Evolutionary conservation across 78 protist genomes (phyloP).

Genomic region (Dictyostelium firmibasis): DNA sequence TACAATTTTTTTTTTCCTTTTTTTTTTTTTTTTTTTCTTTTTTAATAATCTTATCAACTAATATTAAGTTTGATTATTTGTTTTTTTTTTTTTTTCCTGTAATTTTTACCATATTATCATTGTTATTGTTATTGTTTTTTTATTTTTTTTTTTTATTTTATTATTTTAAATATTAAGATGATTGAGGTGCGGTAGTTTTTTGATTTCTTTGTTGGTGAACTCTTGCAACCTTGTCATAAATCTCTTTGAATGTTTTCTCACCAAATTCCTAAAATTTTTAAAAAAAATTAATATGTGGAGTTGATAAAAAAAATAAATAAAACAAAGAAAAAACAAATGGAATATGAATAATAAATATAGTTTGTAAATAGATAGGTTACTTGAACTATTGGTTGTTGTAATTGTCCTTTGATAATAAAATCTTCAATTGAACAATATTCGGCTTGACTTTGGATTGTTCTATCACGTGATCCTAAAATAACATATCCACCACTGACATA

Average conservation of each 20-base stretch:
- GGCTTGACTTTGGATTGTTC: not conserved
- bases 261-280: constrained; percentile 59
- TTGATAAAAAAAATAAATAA: not conserved
- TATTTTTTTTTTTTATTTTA: no score
- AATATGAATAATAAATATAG: no score
- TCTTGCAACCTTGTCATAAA: constrained; percentile 59
- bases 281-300: not conserved
- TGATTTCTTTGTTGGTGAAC: constrained; percentile 61
- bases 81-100: not conserved
- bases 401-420: constrained; percentile 42
- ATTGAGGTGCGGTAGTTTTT: constrained; percentile 69
- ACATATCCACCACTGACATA: constrained; percentile 79
- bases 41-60: not conserved
- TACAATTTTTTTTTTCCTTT: not conserved
- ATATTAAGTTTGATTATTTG: not conserved
- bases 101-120: not conserved
- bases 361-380: not conserved
- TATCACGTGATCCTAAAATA: constrained; percentile 61
- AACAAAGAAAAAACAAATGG: no score
- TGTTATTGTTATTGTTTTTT: not conserved
- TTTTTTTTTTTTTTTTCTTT: not conserved
- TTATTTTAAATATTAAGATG: no score
- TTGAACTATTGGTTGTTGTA: constrained; percentile 61
- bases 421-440: constrained; percentile 71
- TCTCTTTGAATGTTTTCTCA: constrained; percentile 42